Evolutionary conservation across 169 alveolate species (phyloP).

Genomic region (Theileria equi): DNA sequence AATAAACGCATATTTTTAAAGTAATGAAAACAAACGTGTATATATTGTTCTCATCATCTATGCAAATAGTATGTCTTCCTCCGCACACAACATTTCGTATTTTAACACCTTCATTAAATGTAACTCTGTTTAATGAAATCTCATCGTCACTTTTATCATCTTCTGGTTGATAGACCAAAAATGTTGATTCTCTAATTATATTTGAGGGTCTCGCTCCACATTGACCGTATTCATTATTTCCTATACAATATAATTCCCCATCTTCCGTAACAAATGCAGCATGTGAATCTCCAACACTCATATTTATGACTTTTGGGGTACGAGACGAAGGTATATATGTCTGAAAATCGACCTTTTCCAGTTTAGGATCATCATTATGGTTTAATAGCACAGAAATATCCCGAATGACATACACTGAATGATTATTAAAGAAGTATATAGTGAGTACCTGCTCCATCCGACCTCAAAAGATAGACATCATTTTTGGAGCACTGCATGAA

Average conservation of each 20-base stretch:
- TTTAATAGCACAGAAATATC: neutral
- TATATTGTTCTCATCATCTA: conserved; percentile 43
- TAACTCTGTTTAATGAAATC: conserved; percentile 22
- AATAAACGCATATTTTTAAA: neutral
- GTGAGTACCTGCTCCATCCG: conserved; percentile 21
- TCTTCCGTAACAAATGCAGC: conserved; percentile 53
- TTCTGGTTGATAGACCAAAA: neutral
- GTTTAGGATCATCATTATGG: neutral
- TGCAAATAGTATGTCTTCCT: conserved; percentile 51
- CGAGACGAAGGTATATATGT: neutral
- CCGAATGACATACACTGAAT: conserved; percentile 10
- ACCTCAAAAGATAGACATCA: conserved; percentile 29
- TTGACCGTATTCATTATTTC: conserved; percentile 57
- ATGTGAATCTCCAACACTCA: conserved; percentile 56
- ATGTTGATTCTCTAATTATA: neutral
- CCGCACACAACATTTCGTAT: conserved; percentile 55
- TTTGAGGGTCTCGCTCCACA: conserved; percentile 47
- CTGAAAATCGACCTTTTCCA: neutral
- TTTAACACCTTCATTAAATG: conserved; percentile 21
- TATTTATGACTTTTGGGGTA: conserved; percentile 19
- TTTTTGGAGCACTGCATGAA: conserved; percentile 33
- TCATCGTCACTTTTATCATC: neutral
- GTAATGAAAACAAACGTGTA: conserved; percentile 30
- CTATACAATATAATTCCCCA: conserved; percentile 50
- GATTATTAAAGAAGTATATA: neutral